Conservation (phyloP, 805 yeast species). For the Saccharomyces paradoxus region DNA sequence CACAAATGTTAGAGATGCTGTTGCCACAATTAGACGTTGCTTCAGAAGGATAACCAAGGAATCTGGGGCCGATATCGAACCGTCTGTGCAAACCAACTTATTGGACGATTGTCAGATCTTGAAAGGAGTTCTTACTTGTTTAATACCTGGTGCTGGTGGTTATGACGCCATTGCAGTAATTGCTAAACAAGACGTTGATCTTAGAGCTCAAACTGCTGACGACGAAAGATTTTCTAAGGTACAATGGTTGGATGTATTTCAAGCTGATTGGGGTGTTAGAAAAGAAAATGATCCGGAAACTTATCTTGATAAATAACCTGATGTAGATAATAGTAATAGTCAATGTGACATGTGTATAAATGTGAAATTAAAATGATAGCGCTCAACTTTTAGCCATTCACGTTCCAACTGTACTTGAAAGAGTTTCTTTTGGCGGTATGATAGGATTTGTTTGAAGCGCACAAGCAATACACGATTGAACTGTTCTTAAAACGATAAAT, state of each 20-base stretch:
- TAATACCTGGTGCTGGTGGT: constrained; percentile 98
- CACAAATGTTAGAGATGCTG: constrained; percentile 33
- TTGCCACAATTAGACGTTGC: constrained; percentile 44
- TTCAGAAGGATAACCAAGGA: constrained; percentile 53
- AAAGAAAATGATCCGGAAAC: constrained; percentile 35
- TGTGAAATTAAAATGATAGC: not conserved
- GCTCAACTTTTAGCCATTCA: not conserved
- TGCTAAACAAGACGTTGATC: constrained; percentile 39
- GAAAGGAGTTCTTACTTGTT: constrained; percentile 85
- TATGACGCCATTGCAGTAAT: constrained; percentile 83
- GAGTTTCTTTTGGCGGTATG: too few species aligned
- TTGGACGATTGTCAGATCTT: constrained; percentile 50
- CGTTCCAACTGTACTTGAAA: too few species aligned
- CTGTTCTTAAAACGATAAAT: not conserved
- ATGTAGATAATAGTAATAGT: not conserved
- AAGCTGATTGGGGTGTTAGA: constrained; percentile 49
- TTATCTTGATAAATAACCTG: not conserved
- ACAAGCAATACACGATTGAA: not conserved
- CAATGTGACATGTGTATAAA: not conserved
- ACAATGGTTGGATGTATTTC: constrained; percentile 59
- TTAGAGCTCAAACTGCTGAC: constrained; percentile 23
- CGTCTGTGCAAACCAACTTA: constrained; percentile 61
- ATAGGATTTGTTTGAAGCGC: too few species aligned
- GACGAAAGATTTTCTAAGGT: constrained; percentile 38
- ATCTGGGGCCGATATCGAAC: constrained; percentile 86